Evolutionary conservation across 202 grass and related monocot genomes (phyloP).

Genomic region (Alloteropsis angusta): DNA sequence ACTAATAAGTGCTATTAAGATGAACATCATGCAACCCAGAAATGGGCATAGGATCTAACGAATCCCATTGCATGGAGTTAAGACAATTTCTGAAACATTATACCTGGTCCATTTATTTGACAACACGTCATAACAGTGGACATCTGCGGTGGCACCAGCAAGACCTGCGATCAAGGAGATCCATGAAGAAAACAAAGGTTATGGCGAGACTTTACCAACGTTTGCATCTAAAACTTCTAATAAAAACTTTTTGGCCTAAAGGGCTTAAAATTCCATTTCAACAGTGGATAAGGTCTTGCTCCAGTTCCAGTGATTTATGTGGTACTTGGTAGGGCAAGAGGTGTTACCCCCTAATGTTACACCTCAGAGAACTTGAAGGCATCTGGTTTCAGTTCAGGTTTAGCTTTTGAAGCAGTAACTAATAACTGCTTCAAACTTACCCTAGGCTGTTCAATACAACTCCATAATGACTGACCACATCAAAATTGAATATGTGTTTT

Average conservation of each 20-base stretch:
- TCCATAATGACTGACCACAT: not conserved
- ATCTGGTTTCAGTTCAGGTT: not conserved
- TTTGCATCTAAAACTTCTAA: not conserved
- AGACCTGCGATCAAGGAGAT: conserved; percentile 53
- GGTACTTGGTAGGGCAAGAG: not conserved
- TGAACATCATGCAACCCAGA: conserved; percentile 6
- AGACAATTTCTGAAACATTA: not conserved
- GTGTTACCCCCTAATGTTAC: not conserved
- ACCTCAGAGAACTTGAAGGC: not conserved
- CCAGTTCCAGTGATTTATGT: not conserved
- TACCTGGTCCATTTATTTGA: conserved; percentile 96
- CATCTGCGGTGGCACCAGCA: conserved; percentile 94
- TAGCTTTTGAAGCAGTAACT: not conserved
- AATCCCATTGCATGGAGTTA: not conserved
- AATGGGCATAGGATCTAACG: not conserved
- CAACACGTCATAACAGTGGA: conserved; percentile 91
- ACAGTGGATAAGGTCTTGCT: not conserved
- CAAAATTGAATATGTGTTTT: not conserved
- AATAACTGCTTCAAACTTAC: not conserved
- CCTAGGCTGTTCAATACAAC: not conserved
- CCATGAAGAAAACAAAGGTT: not conserved
- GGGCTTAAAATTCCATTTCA: not conserved
- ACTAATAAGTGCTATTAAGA: conserved; percentile 13
- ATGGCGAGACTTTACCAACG: not conserved
- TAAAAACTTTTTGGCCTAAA: not conserved